phyloP scores from a whole-genome alignment of 352 stramenopile species.

The Phytopythium sindhum region DNA sequence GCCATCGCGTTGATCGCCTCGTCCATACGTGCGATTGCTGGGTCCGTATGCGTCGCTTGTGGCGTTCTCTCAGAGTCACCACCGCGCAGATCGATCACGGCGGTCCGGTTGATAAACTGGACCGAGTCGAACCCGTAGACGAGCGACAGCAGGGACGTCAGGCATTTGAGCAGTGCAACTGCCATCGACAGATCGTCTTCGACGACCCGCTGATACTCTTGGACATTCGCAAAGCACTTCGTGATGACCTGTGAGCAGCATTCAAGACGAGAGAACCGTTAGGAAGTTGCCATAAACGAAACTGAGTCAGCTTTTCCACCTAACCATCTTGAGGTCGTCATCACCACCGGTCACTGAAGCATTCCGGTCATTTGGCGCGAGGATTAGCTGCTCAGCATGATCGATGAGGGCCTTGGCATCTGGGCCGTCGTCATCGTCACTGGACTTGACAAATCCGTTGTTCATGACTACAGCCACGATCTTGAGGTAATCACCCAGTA shows the following conservation, averaged over 20 bases:
- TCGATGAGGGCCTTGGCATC: constrained; percentile 4
- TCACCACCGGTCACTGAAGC: constrained; percentile 1
- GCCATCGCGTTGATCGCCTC: constrained; percentile 34
- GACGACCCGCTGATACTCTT: constrained; percentile 19
- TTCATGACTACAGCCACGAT: constrained; percentile 9
- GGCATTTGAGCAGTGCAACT: constrained; percentile 22
- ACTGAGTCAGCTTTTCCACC: background rate
- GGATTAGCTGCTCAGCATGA: constrained; percentile 17
- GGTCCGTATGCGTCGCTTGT: constrained; percentile 6
- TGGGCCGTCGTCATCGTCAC: background rate
- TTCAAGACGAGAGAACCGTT: background rate
- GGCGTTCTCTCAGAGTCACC: constrained; percentile 4
- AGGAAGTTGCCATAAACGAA: background rate
- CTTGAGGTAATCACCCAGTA: constrained; percentile 17
- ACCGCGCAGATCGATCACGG: constrained; percentile 15
- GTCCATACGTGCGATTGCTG: constrained; percentile 16
- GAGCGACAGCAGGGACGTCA: constrained; percentile 21
- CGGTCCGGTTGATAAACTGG: constrained; percentile 11
- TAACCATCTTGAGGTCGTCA: constrained; percentile 15
- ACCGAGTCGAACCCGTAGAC: constrained; percentile 18
- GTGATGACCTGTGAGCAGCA: constrained; percentile 16
- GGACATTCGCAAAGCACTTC: constrained; percentile 22
- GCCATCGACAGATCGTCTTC: constrained; percentile 17
- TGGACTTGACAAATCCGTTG: constrained; percentile 8
- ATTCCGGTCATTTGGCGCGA: constrained; percentile 8